A percentile compares a stretch with the other conserved stretches of the same genome.
Conservation (phyloP, 2,329 filamentous ascomycete species). For the Basipetospora chlamydospora region DNA sequence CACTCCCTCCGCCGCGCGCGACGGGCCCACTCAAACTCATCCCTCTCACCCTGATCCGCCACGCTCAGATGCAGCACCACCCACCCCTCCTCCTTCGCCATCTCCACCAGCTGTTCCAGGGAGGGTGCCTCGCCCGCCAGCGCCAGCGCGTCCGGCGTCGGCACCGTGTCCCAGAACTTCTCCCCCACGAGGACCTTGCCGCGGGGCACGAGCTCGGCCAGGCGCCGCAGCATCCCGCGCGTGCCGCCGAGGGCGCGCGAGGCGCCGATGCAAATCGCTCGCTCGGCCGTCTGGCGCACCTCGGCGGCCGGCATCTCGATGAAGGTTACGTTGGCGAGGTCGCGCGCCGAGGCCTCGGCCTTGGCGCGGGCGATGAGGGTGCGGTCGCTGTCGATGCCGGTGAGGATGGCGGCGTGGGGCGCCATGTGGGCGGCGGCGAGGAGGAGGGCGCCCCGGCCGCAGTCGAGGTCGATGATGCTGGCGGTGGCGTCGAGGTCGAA, state of each 20-base stretch:
- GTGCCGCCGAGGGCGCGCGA: slow-evolving; percentile 9
- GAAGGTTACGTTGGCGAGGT: slow-evolving; percentile 1
- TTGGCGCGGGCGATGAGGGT: slow-evolving; percentile 4
- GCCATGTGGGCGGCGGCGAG: slow-evolving; percentile 3
- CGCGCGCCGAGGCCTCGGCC: not conserved
- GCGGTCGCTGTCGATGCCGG: slow-evolving; percentile 8
- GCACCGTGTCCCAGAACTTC: slow-evolving; percentile 8
- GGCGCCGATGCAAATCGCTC: slow-evolving; percentile 10
- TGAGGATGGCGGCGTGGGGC: not conserved
- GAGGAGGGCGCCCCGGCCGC: slow-evolving; percentile 10
- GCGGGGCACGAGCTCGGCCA: slow-evolving; percentile 6
- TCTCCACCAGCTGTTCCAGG: slow-evolving; percentile 3
- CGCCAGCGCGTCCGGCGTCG: slow-evolving; percentile 1
- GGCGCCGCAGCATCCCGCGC: slow-evolving; percentile 5
- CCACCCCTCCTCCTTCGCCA: slow-evolving; percentile 8
- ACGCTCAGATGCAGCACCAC: slow-evolving; percentile 7
- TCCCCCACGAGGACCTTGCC: slow-evolving; percentile 9
- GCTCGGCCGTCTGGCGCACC: not conserved
- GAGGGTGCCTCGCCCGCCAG: slow-evolving; percentile 5
- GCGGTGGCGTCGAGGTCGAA: not conserved
- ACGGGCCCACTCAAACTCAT: slow-evolving; percentile 8
- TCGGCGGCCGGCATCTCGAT: slow-evolving; percentile 1
- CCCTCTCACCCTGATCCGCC: slow-evolving; percentile 9
- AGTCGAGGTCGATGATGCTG: slow-evolving; percentile 8
- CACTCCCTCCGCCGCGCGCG: slow-evolving; percentile 7